phyloP scores from a whole-genome alignment of 805 yeast species.

The Zygotorulaspora florentina region DNA sequence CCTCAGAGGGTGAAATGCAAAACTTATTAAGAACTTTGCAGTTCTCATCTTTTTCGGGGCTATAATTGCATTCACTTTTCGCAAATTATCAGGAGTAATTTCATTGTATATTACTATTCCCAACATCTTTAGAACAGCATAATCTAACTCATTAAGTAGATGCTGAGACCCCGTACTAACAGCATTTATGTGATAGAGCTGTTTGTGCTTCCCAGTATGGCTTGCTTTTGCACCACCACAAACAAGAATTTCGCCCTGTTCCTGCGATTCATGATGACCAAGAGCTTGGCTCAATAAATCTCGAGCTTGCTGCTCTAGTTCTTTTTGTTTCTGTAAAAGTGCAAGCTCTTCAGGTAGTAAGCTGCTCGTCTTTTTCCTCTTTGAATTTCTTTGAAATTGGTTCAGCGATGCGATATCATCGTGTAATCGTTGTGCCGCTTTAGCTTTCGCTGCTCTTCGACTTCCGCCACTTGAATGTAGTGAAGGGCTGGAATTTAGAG shows the following conservation, averaged over 20 bases:
- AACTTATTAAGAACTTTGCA: conserved; percentile 73
- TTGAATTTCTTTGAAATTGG: conserved; percentile 53
- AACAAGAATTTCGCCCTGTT: conserved; percentile 7
- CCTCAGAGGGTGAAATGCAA: conserved; percentile 51
- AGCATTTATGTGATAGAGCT: conserved; percentile 42
- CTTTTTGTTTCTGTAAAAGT: conserved; percentile 30
- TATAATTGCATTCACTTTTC: conserved; percentile 50
- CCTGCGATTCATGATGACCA: neutral
- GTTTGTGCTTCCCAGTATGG: conserved; percentile 13
- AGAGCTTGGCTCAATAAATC: conserved; percentile 9
- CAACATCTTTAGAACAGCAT: conserved; percentile 40
- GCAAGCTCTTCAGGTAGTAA: conserved; percentile 41
- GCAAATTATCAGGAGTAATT: conserved; percentile 7
- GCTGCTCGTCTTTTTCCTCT: conserved; percentile 35
- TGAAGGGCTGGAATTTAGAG: conserved; percentile 10
- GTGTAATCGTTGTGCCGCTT: conserved; percentile 65
- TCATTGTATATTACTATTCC: conserved; percentile 53
- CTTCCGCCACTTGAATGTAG: conserved; percentile 23
- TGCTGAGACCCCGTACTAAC: conserved; percentile 65
- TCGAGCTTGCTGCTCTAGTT: conserved; percentile 25
- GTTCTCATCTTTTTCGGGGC: conserved; percentile 85
- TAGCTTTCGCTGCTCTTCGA: conserved; percentile 55
- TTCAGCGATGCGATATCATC: conserved; percentile 66
- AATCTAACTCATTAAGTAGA: conserved; percentile 43
- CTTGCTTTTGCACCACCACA: conserved; percentile 7